Evolutionary conservation across 371 early-diverging fungal species (phyloP).

Genomic region (Fennellomyces sp.): DNA sequence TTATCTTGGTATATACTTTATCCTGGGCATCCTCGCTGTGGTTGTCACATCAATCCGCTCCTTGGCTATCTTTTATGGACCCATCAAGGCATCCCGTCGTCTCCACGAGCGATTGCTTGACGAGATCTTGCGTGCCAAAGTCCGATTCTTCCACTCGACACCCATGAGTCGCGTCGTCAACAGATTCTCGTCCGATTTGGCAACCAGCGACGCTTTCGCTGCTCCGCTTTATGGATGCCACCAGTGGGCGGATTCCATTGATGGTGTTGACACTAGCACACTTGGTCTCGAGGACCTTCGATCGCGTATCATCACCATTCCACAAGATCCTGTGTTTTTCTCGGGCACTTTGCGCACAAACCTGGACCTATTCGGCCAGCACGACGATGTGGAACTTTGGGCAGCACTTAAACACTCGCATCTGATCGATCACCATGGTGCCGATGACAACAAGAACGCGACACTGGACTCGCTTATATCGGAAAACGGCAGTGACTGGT

Average conservation of each 20-base stretch:
- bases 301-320: conserved; percentile 65
- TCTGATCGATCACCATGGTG: conserved; percentile 32
- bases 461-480: conserved; percentile 64
- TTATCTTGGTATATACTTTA: conserved; percentile 58
- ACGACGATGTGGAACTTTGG: conserved; percentile 81
- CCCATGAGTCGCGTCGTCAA: conserved; percentile 88
- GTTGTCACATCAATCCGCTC: conserved; percentile 39
- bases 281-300: conserved; percentile 72
- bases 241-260: conserved; percentile 68
- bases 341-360: conserved; percentile 80
- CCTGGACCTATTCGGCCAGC: conserved; percentile 74
- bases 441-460: conserved; percentile 42
- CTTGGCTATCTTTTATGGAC: conserved; percentile 46
- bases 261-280: conserved; percentile 68
- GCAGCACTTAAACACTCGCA: conserved; percentile 67
- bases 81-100: conserved; percentile 47
- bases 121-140: conserved; percentile 72
- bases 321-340: conserved; percentile 79
- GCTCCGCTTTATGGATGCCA: conserved; percentile 75
- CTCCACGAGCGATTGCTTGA: conserved; percentile 65
- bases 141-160: conserved; percentile 86
- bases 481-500: conserved; percentile 81
- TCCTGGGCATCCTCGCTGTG: conserved; percentile 52
- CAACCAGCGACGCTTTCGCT: conserved; percentile 70
- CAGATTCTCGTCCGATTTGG: conserved; percentile 80